Evolutionary conservation across 495 filamentous ascomycete species (phyloP).

Genomic region (Neurospora africana): DNA sequence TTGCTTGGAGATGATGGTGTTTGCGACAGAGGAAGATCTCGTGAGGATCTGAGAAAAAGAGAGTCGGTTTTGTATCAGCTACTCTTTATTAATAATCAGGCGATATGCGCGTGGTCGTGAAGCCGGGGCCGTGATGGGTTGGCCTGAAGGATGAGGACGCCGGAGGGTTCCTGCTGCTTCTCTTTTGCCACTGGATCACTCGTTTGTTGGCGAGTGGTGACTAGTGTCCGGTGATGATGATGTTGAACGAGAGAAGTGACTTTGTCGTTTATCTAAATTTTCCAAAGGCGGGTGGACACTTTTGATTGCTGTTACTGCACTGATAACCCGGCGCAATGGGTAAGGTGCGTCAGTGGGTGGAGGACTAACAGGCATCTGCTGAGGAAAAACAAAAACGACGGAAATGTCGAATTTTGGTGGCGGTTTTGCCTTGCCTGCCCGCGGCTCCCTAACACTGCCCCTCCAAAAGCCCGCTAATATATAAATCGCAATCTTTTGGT

Average conservation of each 20-base stretch:
- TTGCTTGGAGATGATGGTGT: not conserved
- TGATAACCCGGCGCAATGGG: not conserved
- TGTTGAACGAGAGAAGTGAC: not conserved
- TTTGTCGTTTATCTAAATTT: not conserved
- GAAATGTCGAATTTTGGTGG: not conserved
- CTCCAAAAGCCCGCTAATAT: not conserved
- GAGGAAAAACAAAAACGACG: not conserved
- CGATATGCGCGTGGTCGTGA: not conserved
- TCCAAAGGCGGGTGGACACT: not conserved
- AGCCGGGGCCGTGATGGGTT: not conserved
- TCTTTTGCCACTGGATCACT: not conserved
- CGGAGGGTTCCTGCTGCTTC: slow-evolving; percentile 3
- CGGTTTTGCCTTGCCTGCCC: not conserved
- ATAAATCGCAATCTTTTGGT: not conserved
- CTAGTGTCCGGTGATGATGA: not conserved
- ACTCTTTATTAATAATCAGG: not conserved
- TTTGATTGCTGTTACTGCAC: not conserved
- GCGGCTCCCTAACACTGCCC: not conserved
- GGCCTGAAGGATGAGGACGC: not conserved
- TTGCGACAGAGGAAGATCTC: not conserved
- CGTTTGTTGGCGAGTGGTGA: not conserved
- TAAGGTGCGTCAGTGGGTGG: not conserved
- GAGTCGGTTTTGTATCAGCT: not conserved
- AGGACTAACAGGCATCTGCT: not conserved
- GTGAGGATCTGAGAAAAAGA: not conserved